phyloP scores from a whole-genome alignment of 768 basidiomycete genomes.

The Suillus sp. region DNA sequence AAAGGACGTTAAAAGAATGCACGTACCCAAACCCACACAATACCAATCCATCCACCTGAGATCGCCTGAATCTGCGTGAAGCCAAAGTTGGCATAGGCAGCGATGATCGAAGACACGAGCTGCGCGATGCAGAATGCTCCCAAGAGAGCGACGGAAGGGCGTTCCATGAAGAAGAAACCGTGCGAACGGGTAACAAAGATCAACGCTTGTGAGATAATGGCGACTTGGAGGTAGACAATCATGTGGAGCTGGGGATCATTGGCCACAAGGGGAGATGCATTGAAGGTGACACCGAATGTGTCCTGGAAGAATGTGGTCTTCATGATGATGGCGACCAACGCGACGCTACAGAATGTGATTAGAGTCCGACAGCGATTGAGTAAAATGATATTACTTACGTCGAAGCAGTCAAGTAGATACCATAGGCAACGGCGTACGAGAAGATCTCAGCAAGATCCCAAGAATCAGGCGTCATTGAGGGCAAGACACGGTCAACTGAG shows the following conservation, averaged over 20 bases:
- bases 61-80: slow-evolving; percentile 83
- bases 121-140: slow-evolving; percentile 92
- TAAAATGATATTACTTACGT: slow-evolving; percentile 58
- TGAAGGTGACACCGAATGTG: slow-evolving; percentile 75
- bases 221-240: slow-evolving; percentile 94
- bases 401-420: slow-evolving; percentile 88
- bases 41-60: slow-evolving; percentile 95
- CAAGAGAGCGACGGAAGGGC: slow-evolving; percentile 87
- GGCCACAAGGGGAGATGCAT: slow-evolving; percentile 26
- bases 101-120: slow-evolving; percentile 93
- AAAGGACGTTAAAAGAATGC: neutral
- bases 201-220: slow-evolving; percentile 97
- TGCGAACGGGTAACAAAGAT: slow-evolving; percentile 97
- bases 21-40: slow-evolving; percentile 94
- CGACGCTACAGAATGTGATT: slow-evolving; percentile 49
- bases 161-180: slow-evolving; percentile 96
- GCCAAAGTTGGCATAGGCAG: slow-evolving; percentile 90
- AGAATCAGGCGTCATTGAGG: slow-evolving; percentile 88
- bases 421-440: slow-evolving; percentile 93
- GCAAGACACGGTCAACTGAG: slow-evolving; percentile 93
- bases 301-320: slow-evolving; percentile 88
- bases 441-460: slow-evolving; percentile 98
- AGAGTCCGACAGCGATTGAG: slow-evolving; percentile 7
- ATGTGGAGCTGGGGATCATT: slow-evolving; percentile 83
- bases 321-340: slow-evolving; percentile 81